Evolutionary conservation across 176 grass and related monocot genomes (phyloP).

Genomic region (Eleusine indica): DNA sequence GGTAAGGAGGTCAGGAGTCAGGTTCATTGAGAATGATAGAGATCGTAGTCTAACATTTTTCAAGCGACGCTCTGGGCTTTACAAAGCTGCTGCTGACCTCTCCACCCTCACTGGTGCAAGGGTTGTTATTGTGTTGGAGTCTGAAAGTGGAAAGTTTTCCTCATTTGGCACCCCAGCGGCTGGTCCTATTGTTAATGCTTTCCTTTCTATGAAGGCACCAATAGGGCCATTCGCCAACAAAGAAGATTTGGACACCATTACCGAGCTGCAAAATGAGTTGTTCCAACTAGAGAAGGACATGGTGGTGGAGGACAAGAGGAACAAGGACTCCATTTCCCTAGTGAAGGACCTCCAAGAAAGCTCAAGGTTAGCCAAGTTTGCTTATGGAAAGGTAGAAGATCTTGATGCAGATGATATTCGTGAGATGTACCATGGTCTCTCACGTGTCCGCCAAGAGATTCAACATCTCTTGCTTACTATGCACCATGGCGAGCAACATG

Average conservation of each 20-base stretch:
- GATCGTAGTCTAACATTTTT: conserved; percentile 8
- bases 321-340: neutral
- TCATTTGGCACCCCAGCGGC: conserved; percentile 8
- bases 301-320: neutral
- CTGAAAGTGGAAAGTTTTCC: neutral
- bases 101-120: conserved; percentile 8
- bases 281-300: conserved; percentile 9
- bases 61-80: neutral
- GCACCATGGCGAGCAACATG: neutral
- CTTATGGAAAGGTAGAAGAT: conserved; percentile 2
- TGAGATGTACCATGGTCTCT: neutral
- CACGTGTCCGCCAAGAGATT: neutral
- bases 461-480: neutral
- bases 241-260: neutral
- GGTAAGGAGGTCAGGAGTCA: conserved; percentile 16
- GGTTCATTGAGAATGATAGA: neutral
- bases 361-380: neutral
- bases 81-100: conserved; percentile 19
- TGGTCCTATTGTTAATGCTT: neutral
- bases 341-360: neutral
- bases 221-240: neutral
- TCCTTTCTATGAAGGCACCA: neutral
- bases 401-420: neutral
- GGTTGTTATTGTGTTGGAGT: conserved; percentile 15
- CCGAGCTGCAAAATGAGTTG: neutral